phyloP scores from a whole-genome alignment of 768 basidiomycete genomes.

The Tylopilus sp. region DNA sequence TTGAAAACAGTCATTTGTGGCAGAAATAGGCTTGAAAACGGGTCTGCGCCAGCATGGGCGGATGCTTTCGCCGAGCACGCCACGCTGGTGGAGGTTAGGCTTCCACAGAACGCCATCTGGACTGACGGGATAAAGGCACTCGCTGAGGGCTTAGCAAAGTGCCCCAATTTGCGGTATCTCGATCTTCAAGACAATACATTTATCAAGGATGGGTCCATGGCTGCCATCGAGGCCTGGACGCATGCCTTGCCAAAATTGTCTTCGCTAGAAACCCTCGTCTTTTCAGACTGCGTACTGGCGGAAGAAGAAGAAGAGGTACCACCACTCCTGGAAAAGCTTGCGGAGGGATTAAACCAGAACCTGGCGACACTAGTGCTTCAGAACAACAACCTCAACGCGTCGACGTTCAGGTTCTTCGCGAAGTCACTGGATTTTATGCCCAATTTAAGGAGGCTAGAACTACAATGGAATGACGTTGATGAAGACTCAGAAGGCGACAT shows the following conservation, averaged over 20 bases:
- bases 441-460: conserved; percentile 64
- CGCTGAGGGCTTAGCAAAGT: conserved; percentile 68
- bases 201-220: conserved; percentile 60
- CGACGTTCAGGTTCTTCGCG: conserved; percentile 66
- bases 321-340: conserved; percentile 55
- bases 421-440: conserved; percentile 60
- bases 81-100: conserved; percentile 76
- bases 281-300: conserved; percentile 90
- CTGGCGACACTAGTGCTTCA: conserved; percentile 79
- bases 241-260: conserved; percentile 68
- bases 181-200: conserved; percentile 94
- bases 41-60: conserved; percentile 79
- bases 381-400: conserved; percentile 84
- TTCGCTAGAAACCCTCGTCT: conserved; percentile 69
- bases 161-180: conserved; percentile 63
- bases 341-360: conserved; percentile 66
- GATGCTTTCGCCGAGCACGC: conserved; percentile 84
- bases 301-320: conserved; percentile 70
- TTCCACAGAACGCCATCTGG: conserved; percentile 98
- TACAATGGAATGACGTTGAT: conserved; percentile 89
- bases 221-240: conserved; percentile 57
- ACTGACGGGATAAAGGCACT: conserved; percentile 86
- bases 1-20: conserved; percentile 86
- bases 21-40: conserved; percentile 93
- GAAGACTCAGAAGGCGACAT: conserved; percentile 63